Percentiles rank a stretch among this genome's conserved stretches.
phyloP scores from a whole-genome alignment of 2,329 filamentous ascomycete species.

The Arthrobotrys sphaeroides region DNA sequence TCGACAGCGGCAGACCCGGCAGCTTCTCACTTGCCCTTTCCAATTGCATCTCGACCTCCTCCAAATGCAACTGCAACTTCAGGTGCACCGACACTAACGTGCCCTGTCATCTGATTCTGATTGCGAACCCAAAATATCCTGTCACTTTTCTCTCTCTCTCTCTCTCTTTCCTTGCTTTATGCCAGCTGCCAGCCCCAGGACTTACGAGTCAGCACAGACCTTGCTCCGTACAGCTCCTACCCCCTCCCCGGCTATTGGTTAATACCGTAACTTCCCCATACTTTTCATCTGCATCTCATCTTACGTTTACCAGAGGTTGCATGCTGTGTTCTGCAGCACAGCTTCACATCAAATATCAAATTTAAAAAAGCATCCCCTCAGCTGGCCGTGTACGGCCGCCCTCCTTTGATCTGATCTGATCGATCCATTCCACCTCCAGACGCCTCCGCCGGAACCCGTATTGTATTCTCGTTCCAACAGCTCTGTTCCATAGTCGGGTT shows the following conservation, averaged over 20 bases:
- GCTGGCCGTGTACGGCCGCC: background rate
- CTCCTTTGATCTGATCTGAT: no score
- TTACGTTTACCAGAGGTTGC: conserved; percentile 2
- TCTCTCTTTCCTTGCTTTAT: background rate
- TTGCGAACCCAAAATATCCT: no score
- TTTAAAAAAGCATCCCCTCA: background rate
- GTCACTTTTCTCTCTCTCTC: background rate
- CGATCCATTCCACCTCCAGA: background rate
- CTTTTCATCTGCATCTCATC: conserved; percentile 27
- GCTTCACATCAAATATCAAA: background rate
- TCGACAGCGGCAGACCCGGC: background rate
- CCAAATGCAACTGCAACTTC: background rate
- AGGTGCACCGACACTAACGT: background rate
- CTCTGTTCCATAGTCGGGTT: background rate
- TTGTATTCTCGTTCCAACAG: conserved; percentile 25
- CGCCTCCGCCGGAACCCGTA: background rate
- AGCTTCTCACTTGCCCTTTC: conserved; percentile 30
- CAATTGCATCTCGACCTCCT: conserved; percentile 12
- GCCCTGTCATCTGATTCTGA: conserved; percentile 26
- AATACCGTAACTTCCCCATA: conserved; percentile 36
- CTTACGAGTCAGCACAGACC: conserved; percentile 25
- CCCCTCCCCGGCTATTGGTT: background rate
- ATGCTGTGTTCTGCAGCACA: background rate
- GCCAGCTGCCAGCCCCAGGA: background rate
- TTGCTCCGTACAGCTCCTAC: background rate